A percentile compares a stretch with the other conserved stretches of the same genome.
These are phyloP conservation scores for Mortierella alpina DNA, from an alignment of 192 early-diverging fungal genomes.

Conservation along the genomic window DNA sequence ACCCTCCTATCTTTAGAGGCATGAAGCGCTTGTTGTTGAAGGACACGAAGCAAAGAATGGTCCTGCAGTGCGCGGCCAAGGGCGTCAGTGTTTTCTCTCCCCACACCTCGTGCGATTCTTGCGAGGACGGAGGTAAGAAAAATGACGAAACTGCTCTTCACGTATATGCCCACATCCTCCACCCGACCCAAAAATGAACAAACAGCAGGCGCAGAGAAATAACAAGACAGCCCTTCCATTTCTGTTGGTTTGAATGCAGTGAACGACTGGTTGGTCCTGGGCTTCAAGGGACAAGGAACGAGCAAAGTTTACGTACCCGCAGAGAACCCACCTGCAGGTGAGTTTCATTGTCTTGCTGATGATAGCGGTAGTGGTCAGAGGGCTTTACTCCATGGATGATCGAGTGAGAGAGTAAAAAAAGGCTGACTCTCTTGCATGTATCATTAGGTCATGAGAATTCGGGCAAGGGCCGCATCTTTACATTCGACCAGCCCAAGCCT, in stretches of 20 bases:
- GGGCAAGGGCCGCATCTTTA: conserved; percentile 73
- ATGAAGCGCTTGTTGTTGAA: conserved; percentile 81
- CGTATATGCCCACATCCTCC: no score
- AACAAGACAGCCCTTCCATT: background rate
- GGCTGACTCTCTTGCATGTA: background rate
- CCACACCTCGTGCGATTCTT: conserved; percentile 90
- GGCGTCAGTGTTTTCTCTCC: conserved; percentile 91
- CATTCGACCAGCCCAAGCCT: conserved; percentile 62
- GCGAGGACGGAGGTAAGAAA: conserved; percentile 71
- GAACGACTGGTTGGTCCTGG: conserved; percentile 92
- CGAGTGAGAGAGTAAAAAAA: background rate
- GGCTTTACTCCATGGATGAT: background rate
- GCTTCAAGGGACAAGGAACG: conserved; percentile 61
- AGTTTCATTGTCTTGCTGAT: background rate
- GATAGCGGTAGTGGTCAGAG: background rate
- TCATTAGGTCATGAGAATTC: conserved; percentile 62
- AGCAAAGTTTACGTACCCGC: conserved; percentile 48
- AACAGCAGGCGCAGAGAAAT: no score
- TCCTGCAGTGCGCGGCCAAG: conserved; percentile 83
- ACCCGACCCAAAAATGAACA: no score
- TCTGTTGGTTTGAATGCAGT: conserved; percentile 47
- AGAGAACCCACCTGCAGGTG: conserved; percentile 66
- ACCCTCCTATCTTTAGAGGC: conserved; percentile 90
- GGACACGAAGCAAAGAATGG: conserved; percentile 85
- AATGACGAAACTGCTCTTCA: no score